Evolutionary conservation across 495 filamentous ascomycete species (phyloP), one percentile per base, ranked within the genome.

Genomic region (Neurospora sp.): DNA sequence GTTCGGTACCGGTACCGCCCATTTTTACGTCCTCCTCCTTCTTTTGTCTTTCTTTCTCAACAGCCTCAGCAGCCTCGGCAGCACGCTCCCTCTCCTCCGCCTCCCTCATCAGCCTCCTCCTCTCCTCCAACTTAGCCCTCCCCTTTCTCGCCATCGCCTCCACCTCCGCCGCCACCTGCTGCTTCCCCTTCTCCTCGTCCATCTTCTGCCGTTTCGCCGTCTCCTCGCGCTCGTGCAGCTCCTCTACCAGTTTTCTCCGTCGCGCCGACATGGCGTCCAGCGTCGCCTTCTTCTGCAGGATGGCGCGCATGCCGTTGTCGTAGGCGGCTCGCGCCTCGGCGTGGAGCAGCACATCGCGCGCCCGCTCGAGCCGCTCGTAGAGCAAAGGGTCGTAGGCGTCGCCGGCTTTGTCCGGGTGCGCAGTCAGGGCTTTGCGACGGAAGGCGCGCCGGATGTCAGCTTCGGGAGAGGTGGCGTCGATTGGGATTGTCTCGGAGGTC

Each of bases 401-500:
- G 72, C 82, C 80, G 2, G 83, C 81, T 74, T 85, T 85, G 82
- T 86, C 84, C n/a, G 84, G 84, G 68, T 86, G 84, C 53, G 84
- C 80, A n/a, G 84, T 85, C 9, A 86, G 78, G 1, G 81, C 82
- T 69, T 82, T 83, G 70, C 80, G 80, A 0, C 79, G 76, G 79
- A 84, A 86, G 65, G 84, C 84, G 70, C 82, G 80, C 42, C 84
- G 84, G 72, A 86, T 81, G 71, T 85, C 84, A 42, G 79, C 75
- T 44, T 82, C 81, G 68, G 79, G 72, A 31, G 83, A 79, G 70
- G 81, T 80, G 16, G 83, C 78, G 70, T 84, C 81, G 37, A 83
- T 78, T 2, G 48, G 48, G 22, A 1, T 31, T 4, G 48, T 27
- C 1, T 59, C 48, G 22, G 48, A 59, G 14, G 75, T 75, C 35